A percentile compares a stretch with the other conserved stretches of the same genome.
These are phyloP conservation scores for Cladosporium sphaerospermum DNA, from an alignment of 2,329 filamentous ascomycete genomes.

Conservation along the genomic window DNA sequence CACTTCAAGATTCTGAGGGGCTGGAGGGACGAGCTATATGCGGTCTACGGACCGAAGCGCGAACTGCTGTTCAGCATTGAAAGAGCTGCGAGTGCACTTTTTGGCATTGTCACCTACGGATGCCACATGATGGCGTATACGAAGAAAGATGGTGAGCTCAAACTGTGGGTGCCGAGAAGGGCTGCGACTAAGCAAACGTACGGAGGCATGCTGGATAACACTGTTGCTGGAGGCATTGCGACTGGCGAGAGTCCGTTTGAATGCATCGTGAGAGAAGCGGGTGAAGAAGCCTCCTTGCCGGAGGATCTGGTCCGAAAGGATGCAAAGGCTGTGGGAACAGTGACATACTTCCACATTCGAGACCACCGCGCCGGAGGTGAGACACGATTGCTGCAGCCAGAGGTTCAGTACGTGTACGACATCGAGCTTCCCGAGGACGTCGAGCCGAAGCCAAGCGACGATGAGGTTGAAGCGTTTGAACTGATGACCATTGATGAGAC, in stretches of 20 bases:
- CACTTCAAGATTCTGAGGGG: conserved; percentile 69
- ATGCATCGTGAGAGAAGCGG: conserved; percentile 75
- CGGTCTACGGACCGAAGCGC: conserved; percentile 59
- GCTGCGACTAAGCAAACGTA: conserved; percentile 78
- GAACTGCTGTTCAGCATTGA: conserved; percentile 69
- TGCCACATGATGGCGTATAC: conserved; percentile 73
- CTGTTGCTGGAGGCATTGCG: conserved; percentile 79
- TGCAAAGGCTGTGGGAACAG: conserved; percentile 57
- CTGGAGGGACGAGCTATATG: conserved; percentile 77
- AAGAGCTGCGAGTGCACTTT: conserved; percentile 64
- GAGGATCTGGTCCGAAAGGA: conserved; percentile 59
- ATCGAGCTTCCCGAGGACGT: conserved; percentile 66
- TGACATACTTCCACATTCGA: conserved; percentile 81
- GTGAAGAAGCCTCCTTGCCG: conserved; percentile 80
- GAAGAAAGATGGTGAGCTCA: conserved; percentile 50
- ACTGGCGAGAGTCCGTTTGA: conserved; percentile 75
- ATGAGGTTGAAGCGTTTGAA: conserved; percentile 81
- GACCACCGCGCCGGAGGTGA: conserved; percentile 73
- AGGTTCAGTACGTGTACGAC: conserved; percentile 88
- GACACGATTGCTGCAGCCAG: conserved; percentile 75
- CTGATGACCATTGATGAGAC: conserved; percentile 74
- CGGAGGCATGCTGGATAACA: conserved; percentile 88
- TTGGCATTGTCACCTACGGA: conserved; percentile 72
- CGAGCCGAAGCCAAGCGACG: conserved; percentile 70
- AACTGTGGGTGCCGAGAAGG: conserved; percentile 78